Conservation (phyloP, 1,284 basidiomycete species). For the Rhodotorula sp. region DNA sequence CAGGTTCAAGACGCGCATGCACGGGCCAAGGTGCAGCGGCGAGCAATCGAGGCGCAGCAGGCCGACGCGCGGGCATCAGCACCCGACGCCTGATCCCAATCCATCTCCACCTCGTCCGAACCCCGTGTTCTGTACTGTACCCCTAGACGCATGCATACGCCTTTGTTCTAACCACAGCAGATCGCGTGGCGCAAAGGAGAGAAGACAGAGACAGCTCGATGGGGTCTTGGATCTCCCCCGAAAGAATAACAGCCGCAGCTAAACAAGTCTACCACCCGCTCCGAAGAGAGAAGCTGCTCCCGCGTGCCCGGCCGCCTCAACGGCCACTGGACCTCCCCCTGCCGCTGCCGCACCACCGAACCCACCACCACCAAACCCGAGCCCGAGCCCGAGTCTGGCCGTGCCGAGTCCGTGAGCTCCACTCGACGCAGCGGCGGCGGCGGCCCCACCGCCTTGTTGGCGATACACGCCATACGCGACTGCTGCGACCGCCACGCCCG, state of each 20-base stretch:
- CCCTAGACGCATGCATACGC: background rate
- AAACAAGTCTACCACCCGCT: too few relatives aligned
- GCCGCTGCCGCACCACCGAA: background rate
- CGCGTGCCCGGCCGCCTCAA: background rate
- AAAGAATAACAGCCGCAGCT: background rate
- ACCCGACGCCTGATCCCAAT: background rate
- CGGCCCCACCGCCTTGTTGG: background rate
- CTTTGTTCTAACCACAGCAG: too few relatives aligned
- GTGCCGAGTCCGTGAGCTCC: constrained; percentile 6
- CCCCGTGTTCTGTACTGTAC: background rate
- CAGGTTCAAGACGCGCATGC: constrained; percentile 40
- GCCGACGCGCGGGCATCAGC: background rate
- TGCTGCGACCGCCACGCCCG: constrained; percentile 24
- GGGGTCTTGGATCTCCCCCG: background rate
- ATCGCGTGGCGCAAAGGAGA: background rate
- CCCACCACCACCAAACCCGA: background rate
- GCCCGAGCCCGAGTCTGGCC: constrained; percentile 11
- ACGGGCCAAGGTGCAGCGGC: constrained; percentile 23
- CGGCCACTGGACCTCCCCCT: background rate
- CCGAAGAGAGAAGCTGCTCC: too few relatives aligned
- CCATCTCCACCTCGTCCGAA: background rate
- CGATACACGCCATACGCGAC: constrained; percentile 26
- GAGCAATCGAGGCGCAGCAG: constrained; percentile 2
- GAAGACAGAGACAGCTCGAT: background rate
- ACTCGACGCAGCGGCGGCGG: background rate